Base-by-base conservation (phyloP, 2,329 filamentous ascomycete species). In the Pyrenochaeta sp. region DNA sequence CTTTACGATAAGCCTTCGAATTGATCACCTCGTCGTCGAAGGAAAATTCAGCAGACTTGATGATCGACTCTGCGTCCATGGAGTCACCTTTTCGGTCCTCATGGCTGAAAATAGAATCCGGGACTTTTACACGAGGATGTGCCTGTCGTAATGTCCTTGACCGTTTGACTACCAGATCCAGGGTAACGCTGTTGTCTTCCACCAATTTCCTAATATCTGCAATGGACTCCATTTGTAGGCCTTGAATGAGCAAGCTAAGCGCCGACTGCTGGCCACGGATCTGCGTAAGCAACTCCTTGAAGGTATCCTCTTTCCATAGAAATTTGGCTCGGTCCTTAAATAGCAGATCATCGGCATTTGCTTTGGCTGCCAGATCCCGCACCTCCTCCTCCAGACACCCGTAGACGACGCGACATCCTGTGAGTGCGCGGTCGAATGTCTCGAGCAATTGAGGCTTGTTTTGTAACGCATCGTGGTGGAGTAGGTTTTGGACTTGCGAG, bases 161-260 rank as follows among this genome's bases (percentile, higher is more conserved):
- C 5, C 71, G 61, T 50, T 63, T 68, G 7, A 69, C 66, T 12
- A 75, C 64, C 43, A 66, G 58, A 12, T 74, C 68, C 9, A 76
- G 58, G 34, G 64, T 68, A 19, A 56, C 54, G 47, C 65, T 72
- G 37, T 76, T 76, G 9, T 72, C 66, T 28, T 67, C 56, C 2
- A 77, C 60, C 10, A 76, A 56, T 50, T 64, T 64, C 55, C 66
- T 68, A 25, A 76, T 72, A 19, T 76, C 73, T 19, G 66, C 59
- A 52, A 76, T 67, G 3, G 72, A 75, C 55, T 75, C 70, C 69
- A 75, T 75, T 44, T 76, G 74, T n/a, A 76, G 50, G 7, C 68
- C 71, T 44, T 77, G 74, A 15, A 77, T 68, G 12, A 77, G 62
- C 22, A 77, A 45, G 34, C 61, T 72, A 5, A 77, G 61, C 0